Base-by-base conservation (phyloP, 345 rosid genomes). In the Hibiscus syriacus region DNA sequence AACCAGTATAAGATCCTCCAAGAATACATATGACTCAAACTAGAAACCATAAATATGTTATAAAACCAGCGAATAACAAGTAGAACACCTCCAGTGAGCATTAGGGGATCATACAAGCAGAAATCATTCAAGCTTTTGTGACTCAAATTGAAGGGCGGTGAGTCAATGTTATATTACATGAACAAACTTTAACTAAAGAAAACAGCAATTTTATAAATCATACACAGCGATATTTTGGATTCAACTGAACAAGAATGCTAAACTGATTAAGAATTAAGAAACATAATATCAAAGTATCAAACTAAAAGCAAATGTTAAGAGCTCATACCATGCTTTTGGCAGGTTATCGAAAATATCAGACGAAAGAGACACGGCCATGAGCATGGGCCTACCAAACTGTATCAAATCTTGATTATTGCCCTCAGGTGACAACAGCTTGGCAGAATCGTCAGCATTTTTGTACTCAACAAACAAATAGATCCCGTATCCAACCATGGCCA, bases 401-500 rank as follows among this genome's bases (percentile, higher is more conserved):
- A 82, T 11, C 69, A 81, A 70, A 70, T 60, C 68, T 27, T 66
- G 63, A 66, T 78, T 77, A 20, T 66, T 77, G 55, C 68, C 74
- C 5, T 36, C 54, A 39, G 87, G 75, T 13, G 67, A 63, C 39
- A 80, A 64, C 46, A 80, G 64, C 59, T 69, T 11, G 1, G 68
- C 59, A 67, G 63, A 66, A 26, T 72, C 84, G 12, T 83, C 67
- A 0, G 84, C 84, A 39, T 73, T 79, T 76, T 78, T 77, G 70
- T 85, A 94, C 82, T 84, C 84, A 26, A 94, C 92, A 56, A 91
- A 89, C 83, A 94, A 86, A 84, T 94, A 94, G 73, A 94, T 89
- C 70, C 99, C 99, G 74, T 86, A 94, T 23, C 99, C 98, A 74
- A 91, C 81, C 89, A 94, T 94, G 16, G 95, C 83, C 77, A 91